Percentiles rank a stretch among this genome's conserved stretches.
Conservation (phyloP, 345 rosid species). For the Populus simonii region DNA sequence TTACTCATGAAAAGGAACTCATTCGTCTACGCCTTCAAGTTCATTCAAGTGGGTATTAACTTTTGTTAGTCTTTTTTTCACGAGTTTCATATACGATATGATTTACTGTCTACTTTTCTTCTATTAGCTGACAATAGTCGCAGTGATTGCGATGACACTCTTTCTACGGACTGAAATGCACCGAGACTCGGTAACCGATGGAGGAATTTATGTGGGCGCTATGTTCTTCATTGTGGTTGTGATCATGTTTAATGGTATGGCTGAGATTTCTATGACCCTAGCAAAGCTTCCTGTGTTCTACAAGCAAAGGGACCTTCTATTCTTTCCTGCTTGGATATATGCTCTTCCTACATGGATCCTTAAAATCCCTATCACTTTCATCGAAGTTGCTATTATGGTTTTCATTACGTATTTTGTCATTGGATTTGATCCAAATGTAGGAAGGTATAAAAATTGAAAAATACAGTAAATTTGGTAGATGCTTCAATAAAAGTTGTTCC, state of each 20-base stretch:
- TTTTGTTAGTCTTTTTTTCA: background rate
- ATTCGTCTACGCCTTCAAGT: constrained; percentile 50
- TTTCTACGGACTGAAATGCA: constrained; percentile 40
- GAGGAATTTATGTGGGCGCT: constrained; percentile 57
- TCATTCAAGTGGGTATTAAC: constrained; percentile 42
- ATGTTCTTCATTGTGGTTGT: constrained; percentile 48
- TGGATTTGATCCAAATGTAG: constrained; percentile 68
- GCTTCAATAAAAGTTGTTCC: no score
- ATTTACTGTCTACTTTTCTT: background rate
- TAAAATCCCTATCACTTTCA: constrained; percentile 60
- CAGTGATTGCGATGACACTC: constrained; percentile 23
- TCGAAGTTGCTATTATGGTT: constrained; percentile 60
- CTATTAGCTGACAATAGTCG: constrained; percentile 32
- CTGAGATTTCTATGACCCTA: constrained; percentile 73
- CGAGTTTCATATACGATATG: background rate
- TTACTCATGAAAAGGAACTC: constrained; percentile 65
- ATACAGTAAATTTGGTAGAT: no score
- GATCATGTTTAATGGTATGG: constrained; percentile 67
- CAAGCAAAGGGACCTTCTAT: constrained; percentile 76
- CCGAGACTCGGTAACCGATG: constrained; percentile 36
- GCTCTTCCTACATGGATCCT: constrained; percentile 80
- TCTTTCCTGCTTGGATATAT: constrained; percentile 79
- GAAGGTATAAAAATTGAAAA: constrained; percentile 42
- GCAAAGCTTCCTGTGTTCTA: constrained; percentile 79
- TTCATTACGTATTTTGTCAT: constrained; percentile 61